Conservation (phyloP, 441 rosid genomes). For the Erodium moschatum region DNA sequence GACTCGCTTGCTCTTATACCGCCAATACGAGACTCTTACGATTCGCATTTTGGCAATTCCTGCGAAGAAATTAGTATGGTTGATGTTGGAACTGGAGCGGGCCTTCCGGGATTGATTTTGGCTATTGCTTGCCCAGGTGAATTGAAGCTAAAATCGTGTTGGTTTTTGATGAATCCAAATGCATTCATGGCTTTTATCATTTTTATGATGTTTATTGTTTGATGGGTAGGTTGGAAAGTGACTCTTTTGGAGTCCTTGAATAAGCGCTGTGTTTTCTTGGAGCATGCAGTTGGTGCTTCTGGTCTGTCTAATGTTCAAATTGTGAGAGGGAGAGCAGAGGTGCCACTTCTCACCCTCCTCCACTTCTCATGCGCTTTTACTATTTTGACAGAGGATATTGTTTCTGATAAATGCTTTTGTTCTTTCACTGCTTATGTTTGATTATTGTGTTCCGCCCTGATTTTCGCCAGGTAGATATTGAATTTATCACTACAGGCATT, state of each 20-base stretch:
- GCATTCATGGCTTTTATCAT: neutral
- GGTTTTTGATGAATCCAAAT: neutral
- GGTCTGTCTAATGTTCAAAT: constrained; percentile 60
- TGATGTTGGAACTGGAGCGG: constrained; percentile 82
- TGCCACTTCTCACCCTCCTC: constrained; percentile 14
- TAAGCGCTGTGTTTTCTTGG: constrained; percentile 81
- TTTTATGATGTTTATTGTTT: neutral
- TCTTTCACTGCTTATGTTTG: neutral
- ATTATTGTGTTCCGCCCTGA: neutral
- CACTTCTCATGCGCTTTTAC: neutral
- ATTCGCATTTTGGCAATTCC: constrained; percentile 30
- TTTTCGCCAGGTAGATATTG: neutral
- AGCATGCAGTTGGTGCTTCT: constrained; percentile 51
- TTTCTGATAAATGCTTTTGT: neutral
- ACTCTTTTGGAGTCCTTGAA: constrained; percentile 76
- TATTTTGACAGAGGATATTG: neutral
- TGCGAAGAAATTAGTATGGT: constrained; percentile 37
- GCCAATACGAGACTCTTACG: constrained; percentile 39
- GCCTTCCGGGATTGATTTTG: constrained; percentile 76
- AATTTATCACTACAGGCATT: neutral
- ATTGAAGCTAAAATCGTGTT: neutral
- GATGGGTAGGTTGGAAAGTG: constrained; percentile 58
- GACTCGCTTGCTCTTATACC: constrained; percentile 77
- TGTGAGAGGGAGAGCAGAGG: constrained; percentile 91
- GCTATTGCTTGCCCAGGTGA: constrained; percentile 76